These are phyloP conservation scores for Picea sitchensis DNA, from an alignment of 75 land plant genomes.

Conservation along the genomic window DNA sequence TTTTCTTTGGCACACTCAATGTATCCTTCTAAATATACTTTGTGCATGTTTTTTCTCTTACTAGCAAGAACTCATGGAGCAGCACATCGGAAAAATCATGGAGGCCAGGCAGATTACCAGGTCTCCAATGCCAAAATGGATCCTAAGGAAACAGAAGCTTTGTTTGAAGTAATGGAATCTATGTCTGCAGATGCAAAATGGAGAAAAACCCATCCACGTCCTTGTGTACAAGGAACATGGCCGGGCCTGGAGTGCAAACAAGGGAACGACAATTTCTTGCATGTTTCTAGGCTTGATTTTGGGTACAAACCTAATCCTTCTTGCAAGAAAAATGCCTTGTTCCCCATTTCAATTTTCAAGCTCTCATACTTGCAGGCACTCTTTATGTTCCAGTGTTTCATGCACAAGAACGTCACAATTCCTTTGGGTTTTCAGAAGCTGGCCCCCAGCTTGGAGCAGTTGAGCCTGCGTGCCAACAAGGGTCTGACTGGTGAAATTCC, in stretches of 20 bases:
- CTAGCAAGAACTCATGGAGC: background rate
- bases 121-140: conserved; percentile 13
- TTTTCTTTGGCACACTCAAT: background rate
- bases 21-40: background rate
- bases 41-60: background rate
- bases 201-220: conserved; percentile 50
- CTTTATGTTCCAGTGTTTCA: conserved; percentile 69
- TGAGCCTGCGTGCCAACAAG: conserved; percentile 61
- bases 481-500: conserved; percentile 64
- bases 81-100: background rate
- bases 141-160: conserved; percentile 41
- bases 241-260: conserved; percentile 68
- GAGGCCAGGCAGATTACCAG: background rate
- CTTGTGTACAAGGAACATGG: conserved; percentile 58
- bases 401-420: conserved; percentile 35
- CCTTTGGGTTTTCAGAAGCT: conserved; percentile 3
- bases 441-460: conserved; percentile 40
- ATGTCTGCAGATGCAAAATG: conserved; percentile 53
- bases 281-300: conserved; percentile 71
- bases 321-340: conserved; percentile 49
- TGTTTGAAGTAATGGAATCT: conserved; percentile 57
- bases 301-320: conserved; percentile 54
- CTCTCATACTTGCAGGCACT: conserved; percentile 53
- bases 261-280: conserved; percentile 30
- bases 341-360: conserved; percentile 35